A percentile compares a stretch with the other conserved stretches of the same genome.
phyloP scores from a whole-genome alignment of 169 alveolate genomes.

The Prorocentrum cordatum region DNA sequence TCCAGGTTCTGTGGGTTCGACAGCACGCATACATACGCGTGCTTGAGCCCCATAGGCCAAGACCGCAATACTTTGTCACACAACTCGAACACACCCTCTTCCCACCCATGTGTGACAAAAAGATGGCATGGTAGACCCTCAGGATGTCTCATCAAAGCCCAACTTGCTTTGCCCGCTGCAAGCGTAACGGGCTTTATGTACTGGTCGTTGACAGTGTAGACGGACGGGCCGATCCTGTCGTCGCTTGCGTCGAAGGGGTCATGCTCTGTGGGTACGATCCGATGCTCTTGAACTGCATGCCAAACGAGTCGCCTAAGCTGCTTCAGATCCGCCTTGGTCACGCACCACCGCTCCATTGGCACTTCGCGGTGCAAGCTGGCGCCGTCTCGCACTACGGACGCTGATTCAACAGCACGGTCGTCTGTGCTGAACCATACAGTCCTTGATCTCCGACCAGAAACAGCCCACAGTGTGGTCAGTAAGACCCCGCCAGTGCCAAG shows the following conservation, averaged over 20 bases:
- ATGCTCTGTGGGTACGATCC: too few species aligned
- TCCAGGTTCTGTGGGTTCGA: neutral
- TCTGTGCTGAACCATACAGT: neutral
- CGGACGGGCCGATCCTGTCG: neutral
- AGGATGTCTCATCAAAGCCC: neutral
- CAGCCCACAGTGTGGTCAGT: too few species aligned
- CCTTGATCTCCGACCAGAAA: neutral
- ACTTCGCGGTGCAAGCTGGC: neutral
- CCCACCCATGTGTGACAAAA: neutral
- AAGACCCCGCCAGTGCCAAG: too few species aligned
- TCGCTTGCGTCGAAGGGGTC: neutral
- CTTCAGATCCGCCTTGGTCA: too few species aligned
- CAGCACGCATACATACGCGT: neutral
- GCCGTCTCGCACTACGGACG: neutral
- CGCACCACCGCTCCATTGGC: neutral
- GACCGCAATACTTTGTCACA: neutral
- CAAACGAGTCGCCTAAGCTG: too few species aligned
- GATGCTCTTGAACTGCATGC: too few species aligned
- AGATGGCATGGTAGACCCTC: neutral
- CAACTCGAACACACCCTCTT: neutral
- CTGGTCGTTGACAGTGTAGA: neutral
- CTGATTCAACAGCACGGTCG: neutral
- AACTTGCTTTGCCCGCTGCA: neutral
- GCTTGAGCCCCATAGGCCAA: neutral
- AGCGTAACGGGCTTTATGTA: neutral